Percentiles rank a stretch among this genome's conserved stretches.
Conservation (phyloP, 179 eudicot genomes). For the Vitellaria paradoxa region DNA sequence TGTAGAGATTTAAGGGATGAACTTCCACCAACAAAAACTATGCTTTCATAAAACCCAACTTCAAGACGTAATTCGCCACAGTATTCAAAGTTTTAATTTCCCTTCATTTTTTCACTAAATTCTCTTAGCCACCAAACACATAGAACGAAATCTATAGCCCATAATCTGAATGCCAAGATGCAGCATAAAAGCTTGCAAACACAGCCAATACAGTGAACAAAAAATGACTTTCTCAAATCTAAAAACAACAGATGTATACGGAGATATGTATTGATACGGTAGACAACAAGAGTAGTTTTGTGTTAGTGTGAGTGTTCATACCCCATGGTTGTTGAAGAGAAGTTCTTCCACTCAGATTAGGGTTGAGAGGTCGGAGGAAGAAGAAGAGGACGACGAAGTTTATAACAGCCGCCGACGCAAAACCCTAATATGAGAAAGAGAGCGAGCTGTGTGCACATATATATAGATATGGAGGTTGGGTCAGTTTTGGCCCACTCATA, state of each 20-base stretch:
- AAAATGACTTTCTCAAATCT: neutral
- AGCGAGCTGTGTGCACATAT: too few relatives aligned
- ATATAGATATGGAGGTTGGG: too few relatives aligned
- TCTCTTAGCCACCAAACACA: neutral
- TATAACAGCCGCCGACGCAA: neutral
- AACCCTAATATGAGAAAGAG: conserved; percentile 2
- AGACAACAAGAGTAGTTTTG: too few relatives aligned
- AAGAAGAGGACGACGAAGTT: neutral
- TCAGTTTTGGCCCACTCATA: too few relatives aligned
- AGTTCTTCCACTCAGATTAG: neutral
- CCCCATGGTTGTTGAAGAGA: conserved; percentile 17
- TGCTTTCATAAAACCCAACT: too few relatives aligned
- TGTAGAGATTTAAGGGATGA: too few relatives aligned
- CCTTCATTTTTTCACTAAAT: neutral
- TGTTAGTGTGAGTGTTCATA: neutral
- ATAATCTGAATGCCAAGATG: neutral
- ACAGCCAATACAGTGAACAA: neutral
- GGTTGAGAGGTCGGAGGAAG: neutral
- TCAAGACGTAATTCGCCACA: neutral
- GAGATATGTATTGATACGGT: neutral
- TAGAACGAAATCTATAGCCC: neutral
- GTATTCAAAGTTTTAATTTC: too few relatives aligned
- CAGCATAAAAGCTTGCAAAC: neutral
- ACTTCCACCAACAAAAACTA: neutral
- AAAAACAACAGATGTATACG: neutral